Base-by-base conservation (phyloP, 2,329 filamentous ascomycete species). In the Venturia effusa region DNA sequence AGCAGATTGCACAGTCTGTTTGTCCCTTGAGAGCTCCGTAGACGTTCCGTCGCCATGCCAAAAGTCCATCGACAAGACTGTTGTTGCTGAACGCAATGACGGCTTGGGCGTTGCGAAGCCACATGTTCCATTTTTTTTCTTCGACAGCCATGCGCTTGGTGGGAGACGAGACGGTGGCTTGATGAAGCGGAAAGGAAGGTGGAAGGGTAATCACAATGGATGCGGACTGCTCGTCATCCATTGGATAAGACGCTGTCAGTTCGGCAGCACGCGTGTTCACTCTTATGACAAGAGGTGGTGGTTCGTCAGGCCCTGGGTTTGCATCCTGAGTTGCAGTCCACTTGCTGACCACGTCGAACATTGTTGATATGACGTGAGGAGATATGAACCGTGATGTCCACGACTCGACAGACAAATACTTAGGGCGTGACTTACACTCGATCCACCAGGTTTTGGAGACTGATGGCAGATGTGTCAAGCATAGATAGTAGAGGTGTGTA, bases 1-100 rank as follows among this genome's bases (percentile, higher is more conserved):
- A 97, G 79, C 93, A 97, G 72, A 97, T 97, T 11, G 94, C 91
- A 72, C 94, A 99, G 75, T 99, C 94, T 24, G 84, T 89, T 76
- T 97, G 92, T 41, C 92, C 94, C 77, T 96, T 94, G 68, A 99
- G 82, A 4, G 90, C 90, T 1, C 91, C 90, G 17, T 88, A 84
- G 15, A 99, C 88, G 74, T 97, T 97, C 67, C 88, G 85, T 67
- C 89, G 86, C 81, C 96, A 97, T 10, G 90, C 87, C 15, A 87
- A 81, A 37, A 99, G 79, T 1, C 92, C 94, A 69, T 97, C 93
- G 63, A 92, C 88, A 64, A 99, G 84, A 72, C 84, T 90, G 63
- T 92, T 92, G 70, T 94, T 93, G 80, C 84, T 67, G 72, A 97
- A 96, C 51, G 90, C 93, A 70, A 99, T 97, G 55, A 94, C 91